These are phyloP conservation scores for Cyberlindnera petersonii DNA, from an alignment of 805 yeast species.

Conservation along the genomic window DNA sequence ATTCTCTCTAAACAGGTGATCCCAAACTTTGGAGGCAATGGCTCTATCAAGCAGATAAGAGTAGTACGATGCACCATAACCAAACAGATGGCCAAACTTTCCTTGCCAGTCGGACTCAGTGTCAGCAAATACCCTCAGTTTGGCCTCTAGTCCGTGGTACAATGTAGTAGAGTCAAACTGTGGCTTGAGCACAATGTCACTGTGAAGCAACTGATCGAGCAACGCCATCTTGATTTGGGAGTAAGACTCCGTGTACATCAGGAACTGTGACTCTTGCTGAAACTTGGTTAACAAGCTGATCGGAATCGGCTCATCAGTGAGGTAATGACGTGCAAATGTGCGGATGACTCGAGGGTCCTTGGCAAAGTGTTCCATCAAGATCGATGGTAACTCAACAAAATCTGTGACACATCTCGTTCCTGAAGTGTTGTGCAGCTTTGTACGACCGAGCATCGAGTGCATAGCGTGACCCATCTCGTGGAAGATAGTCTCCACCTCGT, in stretches of 20 bases:
- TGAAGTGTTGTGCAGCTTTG: slow-evolving; percentile 82
- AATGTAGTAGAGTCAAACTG: slow-evolving; percentile 54
- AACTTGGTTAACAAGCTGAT: slow-evolving; percentile 44
- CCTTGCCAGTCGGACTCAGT: slow-evolving; percentile 84
- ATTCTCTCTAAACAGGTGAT: slow-evolving; percentile 59
- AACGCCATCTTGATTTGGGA: slow-evolving; percentile 89
- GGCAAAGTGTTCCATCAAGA: slow-evolving; percentile 93
- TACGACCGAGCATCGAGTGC: slow-evolving; percentile 95
- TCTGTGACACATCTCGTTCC: slow-evolving; percentile 96
- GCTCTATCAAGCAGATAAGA: slow-evolving; percentile 90
- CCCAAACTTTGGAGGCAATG: slow-evolving; percentile 84
- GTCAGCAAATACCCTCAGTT: slow-evolving; percentile 62
- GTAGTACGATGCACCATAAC: slow-evolving; percentile 93
- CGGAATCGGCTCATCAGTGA: slow-evolving; percentile 60
- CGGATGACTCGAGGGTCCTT: slow-evolving; percentile 72
- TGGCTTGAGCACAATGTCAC: slow-evolving; percentile 32
- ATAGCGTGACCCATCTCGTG: slow-evolving; percentile 99
- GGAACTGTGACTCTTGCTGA: slow-evolving; percentile 46
- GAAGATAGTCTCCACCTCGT: slow-evolving; percentile 88
- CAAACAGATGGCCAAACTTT: slow-evolving; percentile 86
- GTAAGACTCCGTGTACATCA: slow-evolving; percentile 70
- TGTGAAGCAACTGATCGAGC: slow-evolving; percentile 77
- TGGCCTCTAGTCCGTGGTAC: slow-evolving; percentile 62
- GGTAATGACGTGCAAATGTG: slow-evolving; percentile 63
- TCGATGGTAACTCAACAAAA: slow-evolving; percentile 94